Conservation (phyloP, 441 rosid genomes). For the Euphorbia celastroides region DNA sequence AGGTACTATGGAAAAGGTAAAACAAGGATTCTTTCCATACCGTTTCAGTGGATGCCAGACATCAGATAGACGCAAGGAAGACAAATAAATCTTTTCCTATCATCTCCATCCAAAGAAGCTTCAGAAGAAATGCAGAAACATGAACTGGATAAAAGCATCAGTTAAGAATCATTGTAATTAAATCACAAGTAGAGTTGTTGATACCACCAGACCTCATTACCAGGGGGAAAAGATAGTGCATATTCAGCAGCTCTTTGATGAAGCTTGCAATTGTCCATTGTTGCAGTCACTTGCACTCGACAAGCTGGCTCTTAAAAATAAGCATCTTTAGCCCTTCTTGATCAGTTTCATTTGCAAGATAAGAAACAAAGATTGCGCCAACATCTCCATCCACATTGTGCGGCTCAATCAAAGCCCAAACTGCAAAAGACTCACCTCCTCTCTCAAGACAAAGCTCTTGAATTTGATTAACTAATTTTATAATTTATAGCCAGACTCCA, state of each 20-base stretch:
- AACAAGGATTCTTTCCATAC: slow-evolving; percentile 52
- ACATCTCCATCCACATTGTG: slow-evolving; percentile 72
- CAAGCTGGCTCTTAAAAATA: slow-evolving; percentile 50
- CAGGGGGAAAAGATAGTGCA: slow-evolving; percentile 49
- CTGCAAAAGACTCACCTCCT: slow-evolving; percentile 33
- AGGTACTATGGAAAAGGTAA: slow-evolving; percentile 49
- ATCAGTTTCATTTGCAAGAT: slow-evolving; percentile 32
- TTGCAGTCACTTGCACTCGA: slow-evolving; percentile 50
- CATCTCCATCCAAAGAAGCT: slow-evolving; percentile 51
- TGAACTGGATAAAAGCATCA: slow-evolving; percentile 77
- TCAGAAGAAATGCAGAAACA: slow-evolving; percentile 63
- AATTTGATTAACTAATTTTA: slow-evolving; percentile 46
- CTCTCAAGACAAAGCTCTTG: slow-evolving; percentile 42
- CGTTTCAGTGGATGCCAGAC: slow-evolving; percentile 44
- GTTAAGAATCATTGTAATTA: slow-evolving; percentile 46
- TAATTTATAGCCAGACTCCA: slow-evolving; percentile 39
- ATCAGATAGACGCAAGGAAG: slow-evolving; percentile 58
- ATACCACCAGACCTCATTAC: slow-evolving; percentile 53
- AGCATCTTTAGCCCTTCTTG: slow-evolving; percentile 52
- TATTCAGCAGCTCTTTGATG: slow-evolving; percentile 62
- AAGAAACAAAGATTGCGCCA: slow-evolving; percentile 48
- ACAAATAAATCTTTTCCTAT: slow-evolving; percentile 34
- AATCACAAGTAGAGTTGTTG: slow-evolving; percentile 52
- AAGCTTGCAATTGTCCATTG: slow-evolving; percentile 56
- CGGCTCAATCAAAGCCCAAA: slow-evolving; percentile 61